Percentiles rank a stretch among this genome's conserved stretches.
Evolutionary conservation across 2,329 filamentous ascomycete genomes (phyloP).

Genomic region (Sporothrix euskadiensis): DNA sequence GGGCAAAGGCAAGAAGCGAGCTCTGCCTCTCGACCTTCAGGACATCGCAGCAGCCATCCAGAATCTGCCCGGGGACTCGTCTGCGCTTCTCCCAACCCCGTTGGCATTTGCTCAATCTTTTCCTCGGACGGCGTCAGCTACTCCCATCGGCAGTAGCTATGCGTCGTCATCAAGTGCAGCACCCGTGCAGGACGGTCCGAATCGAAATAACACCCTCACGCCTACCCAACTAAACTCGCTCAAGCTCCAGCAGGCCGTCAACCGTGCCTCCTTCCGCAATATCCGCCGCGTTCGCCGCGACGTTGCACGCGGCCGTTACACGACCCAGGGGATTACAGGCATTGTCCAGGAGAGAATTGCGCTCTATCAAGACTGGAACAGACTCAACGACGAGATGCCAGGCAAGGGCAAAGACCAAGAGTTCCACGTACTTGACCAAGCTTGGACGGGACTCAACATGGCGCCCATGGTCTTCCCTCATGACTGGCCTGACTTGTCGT

Average conservation of each 20-base stretch:
- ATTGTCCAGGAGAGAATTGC: background rate
- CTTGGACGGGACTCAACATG: constrained; percentile 11
- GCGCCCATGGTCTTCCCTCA: background rate
- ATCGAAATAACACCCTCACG: background rate
- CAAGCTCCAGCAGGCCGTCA: constrained; percentile 11
- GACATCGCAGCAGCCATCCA: constrained; percentile 22
- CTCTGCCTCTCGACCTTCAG: constrained; percentile 17
- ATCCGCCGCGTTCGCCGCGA: constrained; percentile 1
- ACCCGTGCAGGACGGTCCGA: background rate
- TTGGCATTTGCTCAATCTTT: background rate
- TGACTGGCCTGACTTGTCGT: background rate
- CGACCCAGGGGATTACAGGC: background rate
- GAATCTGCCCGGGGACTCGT: constrained; percentile 15
- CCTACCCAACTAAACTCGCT: background rate
- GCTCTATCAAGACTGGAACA: constrained; percentile 4
- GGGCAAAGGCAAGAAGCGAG: constrained; percentile 20
- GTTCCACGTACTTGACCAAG: background rate
- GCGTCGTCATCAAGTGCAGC: background rate
- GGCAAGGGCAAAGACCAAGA: background rate
- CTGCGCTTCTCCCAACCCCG: constrained; percentile 21
- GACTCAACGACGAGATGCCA: background rate
- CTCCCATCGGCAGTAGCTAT: background rate
- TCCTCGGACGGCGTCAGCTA: background rate
- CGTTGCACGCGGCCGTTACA: background rate
- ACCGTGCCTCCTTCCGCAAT: background rate